Percentiles rank a stretch among this genome's conserved stretches.
These are phyloP conservation scores for Immersiella caudata DNA, from an alignment of 495 filamentous ascomycete species.

Conservation along the genomic window DNA sequence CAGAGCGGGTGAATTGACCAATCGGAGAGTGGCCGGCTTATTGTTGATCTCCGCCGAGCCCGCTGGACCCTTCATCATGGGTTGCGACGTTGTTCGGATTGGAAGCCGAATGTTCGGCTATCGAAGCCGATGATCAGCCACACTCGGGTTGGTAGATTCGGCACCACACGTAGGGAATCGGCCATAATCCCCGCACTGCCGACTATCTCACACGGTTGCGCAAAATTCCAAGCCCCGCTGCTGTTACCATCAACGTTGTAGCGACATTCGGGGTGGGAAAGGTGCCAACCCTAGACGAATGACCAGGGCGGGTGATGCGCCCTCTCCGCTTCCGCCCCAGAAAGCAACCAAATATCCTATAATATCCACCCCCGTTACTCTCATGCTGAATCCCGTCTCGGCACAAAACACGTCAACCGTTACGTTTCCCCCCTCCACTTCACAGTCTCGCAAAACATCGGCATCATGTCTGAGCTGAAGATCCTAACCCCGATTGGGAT, in stretches of 20 bases:
- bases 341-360: neutral
- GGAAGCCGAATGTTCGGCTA: conserved; percentile 1
- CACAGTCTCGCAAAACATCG: neutral
- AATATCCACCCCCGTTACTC: neutral
- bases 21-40: conserved; percentile 3
- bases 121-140: neutral
- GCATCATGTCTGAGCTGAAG: conserved; percentile 15
- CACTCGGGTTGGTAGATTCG: no score
- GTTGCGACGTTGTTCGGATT: neutral
- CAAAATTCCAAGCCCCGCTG: no score
- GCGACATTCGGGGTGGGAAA: no score
- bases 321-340: neutral
- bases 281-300: no score
- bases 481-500: conserved; percentile 54
- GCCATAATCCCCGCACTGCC: no score
- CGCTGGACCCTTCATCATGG: conserved; percentile 1
- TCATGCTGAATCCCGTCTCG: no score
- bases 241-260: no score
- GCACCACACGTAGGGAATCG: no score
- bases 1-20: neutral
- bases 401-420: no score
- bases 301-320: neutral
- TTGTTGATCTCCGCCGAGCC: neutral
- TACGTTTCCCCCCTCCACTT: no score
- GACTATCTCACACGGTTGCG: no score